Evolutionary conservation across 225 moss, liverwort and hornwort genomes (phyloP), one percentile per base, ranked within the genome.

Genomic region (Pseudisothecium myosuroides): DNA sequence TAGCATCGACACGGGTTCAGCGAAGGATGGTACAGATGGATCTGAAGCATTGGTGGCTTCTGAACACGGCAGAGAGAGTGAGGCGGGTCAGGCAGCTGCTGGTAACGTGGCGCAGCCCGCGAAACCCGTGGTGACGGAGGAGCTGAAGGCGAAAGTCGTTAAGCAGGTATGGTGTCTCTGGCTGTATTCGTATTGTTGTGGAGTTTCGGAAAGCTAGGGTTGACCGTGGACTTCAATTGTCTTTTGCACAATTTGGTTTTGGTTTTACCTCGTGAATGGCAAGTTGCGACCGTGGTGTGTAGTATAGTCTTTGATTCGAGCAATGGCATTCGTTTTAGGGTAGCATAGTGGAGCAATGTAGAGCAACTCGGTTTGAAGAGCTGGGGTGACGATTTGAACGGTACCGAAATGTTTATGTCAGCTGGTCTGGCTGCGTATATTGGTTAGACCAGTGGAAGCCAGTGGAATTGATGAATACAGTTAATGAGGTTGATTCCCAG

Each of bases 81-180:
- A 93, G 77, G 52, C 82, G 55, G 73, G 79, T 56, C 91, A 88
- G 86, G 88, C 83, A 84, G 75, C 81, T 81, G 85, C 89, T 68
- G 92, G 90, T 63, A 78, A 64, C 82, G 88, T 80, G 85, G 83
- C 85, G 34, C 92, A 90, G 91, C 88, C 90, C 87, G 91, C 84
- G 28, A 98, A 95, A 84, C 83, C 94, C 10, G 96, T 95, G 76
- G 93, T 97, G 64, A 98, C 88, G 64, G 98, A 98, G 92, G 98
- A 96, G 92, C 93, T 98, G 49, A 98, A 96, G 94, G 96, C 95
- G 61, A 98, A 95, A 91, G 96, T 98, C 67, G 95, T 98, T 76
- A 98, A 98, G 93, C 98, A 98, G 97, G 98, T 97, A 54, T 18
- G 85, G 21, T 82, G 45, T 59, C 11, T 88, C 5, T 37, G 65